Evolutionary conservation across 192 early-diverging fungal species (phyloP), one percentile per base, ranked within the genome.

Genomic region (Coemansia sp.): DNA sequence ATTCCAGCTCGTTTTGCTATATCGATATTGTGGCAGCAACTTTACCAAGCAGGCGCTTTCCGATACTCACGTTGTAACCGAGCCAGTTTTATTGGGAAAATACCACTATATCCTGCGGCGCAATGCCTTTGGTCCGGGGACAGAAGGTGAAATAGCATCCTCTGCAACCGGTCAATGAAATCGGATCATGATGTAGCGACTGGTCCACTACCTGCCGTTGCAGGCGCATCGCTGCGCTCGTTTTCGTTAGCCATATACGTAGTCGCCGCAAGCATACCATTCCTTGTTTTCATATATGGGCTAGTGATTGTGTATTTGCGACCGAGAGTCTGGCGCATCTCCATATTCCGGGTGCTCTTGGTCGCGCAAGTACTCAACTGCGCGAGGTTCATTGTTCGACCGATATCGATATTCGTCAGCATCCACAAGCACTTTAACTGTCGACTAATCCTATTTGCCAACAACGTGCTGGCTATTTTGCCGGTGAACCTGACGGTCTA

Each of bases 281-380:
- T 28, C 13, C 26, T 45, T 9, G 43, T 27, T 3, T 45, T 45
- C 14, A 11, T 45, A 25, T 45, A 45, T n/a, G 43, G 43, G 9
- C 14, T 45, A 11, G 23, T 28, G 14, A 27, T 28, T 45, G 25
- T 45, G 14, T 25, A 25, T 4, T 15, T 45, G 25, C 43, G 43
- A 27, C 43, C 43, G 11, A 5, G 29, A 4, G 0, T 45, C 6
- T 45, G 43, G 43, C 43, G 22, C 4, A 64, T 35, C 36, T 52
- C 51, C 13, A 64, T 72, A 55, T 45, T 72, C 18, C 60, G 61
- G 4, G 44, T 64, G 11, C 17, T 72, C 15, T 34, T 72, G n/a
- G 38, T 65, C 5, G 53, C 53, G 0, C 69, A 72, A 35, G 4
- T 53, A 5, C 28, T 72, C n/a, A 72, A 72, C 50, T 27, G 47